Evolutionary conservation across 2,329 filamentous ascomycete genomes (phyloP).

Genomic region (Nemania sp.): DNA sequence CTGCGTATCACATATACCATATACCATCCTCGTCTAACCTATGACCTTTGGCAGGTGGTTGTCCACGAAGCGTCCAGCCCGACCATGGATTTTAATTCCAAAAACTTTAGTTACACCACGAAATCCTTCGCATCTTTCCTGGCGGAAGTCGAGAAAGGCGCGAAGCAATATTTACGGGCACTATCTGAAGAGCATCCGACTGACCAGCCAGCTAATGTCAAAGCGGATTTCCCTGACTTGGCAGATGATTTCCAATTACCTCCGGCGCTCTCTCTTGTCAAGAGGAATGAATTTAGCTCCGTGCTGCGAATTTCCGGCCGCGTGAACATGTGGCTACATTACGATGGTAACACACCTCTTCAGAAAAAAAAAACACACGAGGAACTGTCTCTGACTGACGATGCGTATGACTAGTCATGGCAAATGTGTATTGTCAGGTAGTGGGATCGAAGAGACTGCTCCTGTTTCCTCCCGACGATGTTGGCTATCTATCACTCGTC

Average conservation of each 20-base stretch:
- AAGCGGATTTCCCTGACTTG: slow-evolving; percentile 72
- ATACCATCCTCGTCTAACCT: not conserved
- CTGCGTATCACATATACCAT: not conserved
- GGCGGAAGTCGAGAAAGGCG: slow-evolving; percentile 60
- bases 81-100: slow-evolving; percentile 79
- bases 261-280: slow-evolving; percentile 59
- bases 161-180: slow-evolving; percentile 76
- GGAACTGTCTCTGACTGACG: slow-evolving; percentile 1
- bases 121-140: slow-evolving; percentile 71
- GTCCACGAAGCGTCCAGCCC: slow-evolving; percentile 70
- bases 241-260: slow-evolving; percentile 73
- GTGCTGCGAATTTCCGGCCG: slow-evolving; percentile 78
- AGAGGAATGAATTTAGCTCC: slow-evolving; percentile 73
- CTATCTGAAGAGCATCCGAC: slow-evolving; percentile 71
- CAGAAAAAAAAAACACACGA: not conserved
- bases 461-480: slow-evolving; percentile 79
- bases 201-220: slow-evolving; percentile 70
- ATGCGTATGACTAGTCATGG: slow-evolving; percentile 64
- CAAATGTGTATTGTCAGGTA: slow-evolving; percentile 84
- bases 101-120: slow-evolving; percentile 80
- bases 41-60: slow-evolving; percentile 57
- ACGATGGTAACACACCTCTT: slow-evolving; percentile 63
- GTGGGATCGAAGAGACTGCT: slow-evolving; percentile 72
- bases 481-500: slow-evolving; percentile 69
- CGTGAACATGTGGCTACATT: slow-evolving; percentile 89